Conservation (phyloP, 2,329 filamentous ascomycete genomes). For the Aspergillus versicolor region DNA sequence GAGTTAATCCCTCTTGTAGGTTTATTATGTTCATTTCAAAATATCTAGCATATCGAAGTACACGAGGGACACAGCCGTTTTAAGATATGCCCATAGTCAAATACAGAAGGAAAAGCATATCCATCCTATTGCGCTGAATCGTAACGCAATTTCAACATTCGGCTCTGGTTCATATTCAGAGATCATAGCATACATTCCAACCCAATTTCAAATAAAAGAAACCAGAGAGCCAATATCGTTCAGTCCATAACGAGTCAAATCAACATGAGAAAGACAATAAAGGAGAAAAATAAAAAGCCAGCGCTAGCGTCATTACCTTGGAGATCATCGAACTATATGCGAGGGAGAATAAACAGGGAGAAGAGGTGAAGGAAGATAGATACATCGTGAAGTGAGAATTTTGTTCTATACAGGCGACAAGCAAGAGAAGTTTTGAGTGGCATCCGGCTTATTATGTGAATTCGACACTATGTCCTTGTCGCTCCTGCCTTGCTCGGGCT, state of each 20-base stretch:
- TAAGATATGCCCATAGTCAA: too few relatives aligned
- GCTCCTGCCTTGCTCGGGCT: slow-evolving; percentile 46
- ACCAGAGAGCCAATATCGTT: neutral
- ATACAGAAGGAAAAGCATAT: neutral
- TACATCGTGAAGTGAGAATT: slow-evolving; percentile 6
- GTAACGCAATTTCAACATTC: neutral
- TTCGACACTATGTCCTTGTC: slow-evolving; percentile 46
- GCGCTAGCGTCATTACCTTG: slow-evolving; percentile 11
- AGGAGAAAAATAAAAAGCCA: neutral
- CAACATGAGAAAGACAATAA: neutral
- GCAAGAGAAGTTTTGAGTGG: neutral
- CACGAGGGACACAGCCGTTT: too few relatives aligned
- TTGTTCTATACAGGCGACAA: slow-evolving; percentile 11
- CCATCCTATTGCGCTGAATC: neutral
- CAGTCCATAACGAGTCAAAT: neutral
- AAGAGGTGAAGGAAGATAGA: neutral
- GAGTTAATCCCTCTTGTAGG: too few relatives aligned
- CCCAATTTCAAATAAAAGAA: neutral
- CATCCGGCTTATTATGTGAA: slow-evolving; percentile 40
- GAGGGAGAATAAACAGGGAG: neutral
- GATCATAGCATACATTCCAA: neutral
- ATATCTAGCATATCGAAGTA: too few relatives aligned
- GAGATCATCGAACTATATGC: slow-evolving; percentile 2
- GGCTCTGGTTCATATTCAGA: neutral
- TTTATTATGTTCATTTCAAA: too few relatives aligned